Evolutionary conservation across 2,329 filamentous ascomycete species (phyloP).

Genomic region (Incumbomyces lentus): DNA sequence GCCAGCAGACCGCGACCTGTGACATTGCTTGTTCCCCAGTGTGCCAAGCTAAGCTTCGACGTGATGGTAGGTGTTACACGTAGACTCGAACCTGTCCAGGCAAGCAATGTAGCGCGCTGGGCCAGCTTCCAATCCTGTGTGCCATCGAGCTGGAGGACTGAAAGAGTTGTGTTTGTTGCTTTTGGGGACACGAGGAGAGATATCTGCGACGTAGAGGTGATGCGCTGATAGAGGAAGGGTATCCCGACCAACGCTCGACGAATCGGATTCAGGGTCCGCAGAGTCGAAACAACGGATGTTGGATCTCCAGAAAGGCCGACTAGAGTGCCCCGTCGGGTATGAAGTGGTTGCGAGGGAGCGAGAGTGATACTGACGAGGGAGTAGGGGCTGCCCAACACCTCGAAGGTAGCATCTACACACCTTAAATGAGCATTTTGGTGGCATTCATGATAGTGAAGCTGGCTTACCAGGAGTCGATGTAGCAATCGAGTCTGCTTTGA

Average conservation of each 20-base stretch:
- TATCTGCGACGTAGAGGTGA: slow-evolving; percentile 77
- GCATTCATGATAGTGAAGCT: neutral
- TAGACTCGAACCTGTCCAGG: slow-evolving; percentile 89
- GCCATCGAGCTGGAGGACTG: slow-evolving; percentile 80
- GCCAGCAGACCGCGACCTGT: slow-evolving; percentile 82
- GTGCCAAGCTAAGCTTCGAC: slow-evolving; percentile 53
- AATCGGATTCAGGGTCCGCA: slow-evolving; percentile 77
- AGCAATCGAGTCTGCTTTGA: slow-evolving; percentile 31
- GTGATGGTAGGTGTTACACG: slow-evolving; percentile 66
- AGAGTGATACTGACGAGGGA: slow-evolving; percentile 89
- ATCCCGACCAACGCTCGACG: slow-evolving; percentile 70
- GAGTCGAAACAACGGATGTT: slow-evolving; percentile 74
- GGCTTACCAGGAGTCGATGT: slow-evolving; percentile 33
- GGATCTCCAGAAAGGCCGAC: slow-evolving; percentile 82
- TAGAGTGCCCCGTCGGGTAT: slow-evolving; percentile 81
- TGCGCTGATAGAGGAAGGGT: slow-evolving; percentile 62
- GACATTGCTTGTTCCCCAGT: slow-evolving; percentile 85
- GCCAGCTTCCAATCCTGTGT: slow-evolving; percentile 91
- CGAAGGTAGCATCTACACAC: slow-evolving; percentile 74
- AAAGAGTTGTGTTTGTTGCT: slow-evolving; percentile 75
- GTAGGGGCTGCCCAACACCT: slow-evolving; percentile 83
- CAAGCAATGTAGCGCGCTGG: slow-evolving; percentile 78
- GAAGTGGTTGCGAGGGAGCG: slow-evolving; percentile 85
- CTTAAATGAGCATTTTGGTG: neutral
- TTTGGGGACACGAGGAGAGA: slow-evolving; percentile 83